Base-by-base conservation (phyloP, 306 rosid species). In the Glycine soja region DNA sequence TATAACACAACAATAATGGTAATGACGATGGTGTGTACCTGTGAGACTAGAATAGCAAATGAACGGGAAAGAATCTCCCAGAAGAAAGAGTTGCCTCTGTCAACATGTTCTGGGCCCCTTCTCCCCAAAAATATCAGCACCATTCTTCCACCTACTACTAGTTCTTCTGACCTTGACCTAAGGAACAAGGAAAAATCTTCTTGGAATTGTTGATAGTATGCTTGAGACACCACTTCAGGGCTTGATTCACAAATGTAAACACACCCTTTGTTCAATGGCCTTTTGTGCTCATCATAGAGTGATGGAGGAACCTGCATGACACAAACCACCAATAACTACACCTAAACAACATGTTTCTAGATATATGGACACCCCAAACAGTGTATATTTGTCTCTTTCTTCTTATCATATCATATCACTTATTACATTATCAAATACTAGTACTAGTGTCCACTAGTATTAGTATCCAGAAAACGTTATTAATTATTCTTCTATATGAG, bases 11-110 rank as follows among this genome's bases (percentile, higher is more conserved):
- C 36, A 19, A 11, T 3, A 38, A 34, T 15, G 12, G 63, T 3
- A 51, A 58, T 4, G 24, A 2, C 0, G 61, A 30, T 14, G 74
- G 10, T 45, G 48, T 18, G 72, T 83, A 95, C 99, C 97, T 91
- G 77, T 13, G 93, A 89, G 43, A 93, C 90, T 78, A 95, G 85
- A 65, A 59, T 67, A 81, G 87, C 78, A 72, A 95, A 81, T 52
- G 97, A 87, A 8, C 85, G 90, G 1, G 88, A 80, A 24, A 95
- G 94, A 77, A 95, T 88, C 75, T 92, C 84, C 99, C 99, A 95
- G 69, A 95, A 76, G 81, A 91, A 82, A 67, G 90, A 91, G 80
- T 88, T 93, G 85, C 99, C 99, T 82, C 96, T 86, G 74, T 93
- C 97, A 61, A 89, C 87, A 79, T 90, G 98, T 72, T 81, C 87